These are phyloP conservation scores for Cordyceps pruinosa DNA, from an alignment of 2,329 filamentous ascomycete genomes.

Conservation along the genomic window DNA sequence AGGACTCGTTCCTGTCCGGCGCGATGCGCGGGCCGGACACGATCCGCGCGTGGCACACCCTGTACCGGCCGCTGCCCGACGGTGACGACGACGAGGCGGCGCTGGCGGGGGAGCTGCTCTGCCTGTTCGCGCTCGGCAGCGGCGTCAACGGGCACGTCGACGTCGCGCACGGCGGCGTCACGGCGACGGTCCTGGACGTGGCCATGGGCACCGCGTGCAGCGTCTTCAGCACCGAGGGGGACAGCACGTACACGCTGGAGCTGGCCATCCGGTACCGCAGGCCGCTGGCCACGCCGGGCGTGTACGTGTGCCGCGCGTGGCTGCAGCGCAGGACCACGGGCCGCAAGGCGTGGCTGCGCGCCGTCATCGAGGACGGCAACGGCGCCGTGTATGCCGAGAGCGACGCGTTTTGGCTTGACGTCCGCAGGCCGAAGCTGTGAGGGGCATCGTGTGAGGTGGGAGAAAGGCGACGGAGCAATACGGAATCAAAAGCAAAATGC, in stretches of 20 bases:
- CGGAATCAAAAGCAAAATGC: neutral
- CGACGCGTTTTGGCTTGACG: constrained; percentile 6
- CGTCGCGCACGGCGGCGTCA: constrained; percentile 18
- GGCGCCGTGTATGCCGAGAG: constrained; percentile 1
- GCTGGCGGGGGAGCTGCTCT: constrained; percentile 2
- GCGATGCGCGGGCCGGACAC: neutral
- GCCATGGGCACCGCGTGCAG: constrained; percentile 14
- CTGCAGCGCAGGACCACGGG: constrained; percentile 14
- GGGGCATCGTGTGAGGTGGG: neutral
- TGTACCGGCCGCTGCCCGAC: neutral
- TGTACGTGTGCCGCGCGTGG: constrained; percentile 13
- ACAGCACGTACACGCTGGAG: constrained; percentile 17
- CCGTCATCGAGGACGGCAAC: constrained; percentile 13
- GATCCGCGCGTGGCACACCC: constrained; percentile 2
- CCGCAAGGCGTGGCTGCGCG: constrained; percentile 17
- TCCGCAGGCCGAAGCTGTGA: neutral
- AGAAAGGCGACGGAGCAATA: too few relatives aligned
- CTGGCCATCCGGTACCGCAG: constrained; percentile 17
- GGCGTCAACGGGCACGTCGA: constrained; percentile 17
- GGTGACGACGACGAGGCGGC: neutral
- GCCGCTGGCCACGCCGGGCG: constrained; percentile 13
- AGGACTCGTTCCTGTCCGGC: constrained; percentile 4
- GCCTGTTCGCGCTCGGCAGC: constrained; percentile 13
- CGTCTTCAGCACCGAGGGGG: constrained; percentile 12
- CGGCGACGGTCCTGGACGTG: constrained; percentile 18